Evolutionary conservation across 768 basidiomycete genomes (phyloP), one percentile per base, ranked within the genome.

Genomic region (Cystofilobasidium macerans): DNA sequence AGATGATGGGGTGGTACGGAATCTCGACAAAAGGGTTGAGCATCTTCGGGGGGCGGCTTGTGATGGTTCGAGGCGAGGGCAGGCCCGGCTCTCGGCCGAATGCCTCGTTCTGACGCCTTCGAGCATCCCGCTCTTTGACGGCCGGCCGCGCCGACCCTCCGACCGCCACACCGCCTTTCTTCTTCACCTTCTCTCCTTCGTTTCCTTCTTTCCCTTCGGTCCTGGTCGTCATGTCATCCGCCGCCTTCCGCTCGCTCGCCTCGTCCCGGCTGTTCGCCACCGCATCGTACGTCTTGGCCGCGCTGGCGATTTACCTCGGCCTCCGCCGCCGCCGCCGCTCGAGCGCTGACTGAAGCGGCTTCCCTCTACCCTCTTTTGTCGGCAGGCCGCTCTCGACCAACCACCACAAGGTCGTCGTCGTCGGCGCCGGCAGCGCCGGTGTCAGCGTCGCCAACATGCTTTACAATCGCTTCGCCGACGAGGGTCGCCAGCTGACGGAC

Each of bases 391-490:
- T 51, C 28, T 65, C 64, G 24, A 43, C 65, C 9, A 65, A 64
- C 38, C 57, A 84, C 71, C 89, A 82, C 79, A 92, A 87, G 77
- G 80, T 97, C 38, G 77, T 97, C 32, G 84, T 97, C 47, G 79
- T 97, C 26, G 94, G 94, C 61, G 92, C 81, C 75, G 94, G 94
- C 85, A 72, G 70, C 7, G 67, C 67, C 14, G 67, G 82, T 77
- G 69, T 11, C 16, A 30, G 84, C 45, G 86, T 86, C 40, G 90
- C 93, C 42, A 86, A 88, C 70, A 92, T 97, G 77, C 83, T 98
- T 54, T 88, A 86, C 74, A 79, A 89, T 71, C 81, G 85, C 35
- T 91, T 95, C 75, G 80, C 81, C 69, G 78, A 80, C 16, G 84
- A 85, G 51, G 86, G 85, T 12, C 85, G 85, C 69, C 75, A 82